Percentiles rank a stretch among this genome's conserved stretches.
phyloP scores from a whole-genome alignment of 2,329 filamentous ascomycete genomes.

The Laburnicola sp. region DNA sequence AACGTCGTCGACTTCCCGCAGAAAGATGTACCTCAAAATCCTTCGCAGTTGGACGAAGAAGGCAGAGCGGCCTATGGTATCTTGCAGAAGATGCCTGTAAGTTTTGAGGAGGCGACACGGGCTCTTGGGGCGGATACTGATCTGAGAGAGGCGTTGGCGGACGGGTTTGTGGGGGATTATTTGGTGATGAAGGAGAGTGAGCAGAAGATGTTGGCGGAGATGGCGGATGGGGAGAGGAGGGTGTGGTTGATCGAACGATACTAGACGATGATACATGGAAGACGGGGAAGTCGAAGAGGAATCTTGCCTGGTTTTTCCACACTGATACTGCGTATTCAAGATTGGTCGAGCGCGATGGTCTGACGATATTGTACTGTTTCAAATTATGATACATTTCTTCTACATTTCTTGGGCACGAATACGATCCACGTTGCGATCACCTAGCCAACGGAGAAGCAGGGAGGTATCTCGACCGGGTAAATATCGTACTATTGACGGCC shows the following conservation, averaged over 20 bases:
- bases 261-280: too few species aligned
- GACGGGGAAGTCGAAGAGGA: too few species aligned
- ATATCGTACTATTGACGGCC: too few species aligned
- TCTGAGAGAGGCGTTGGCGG: conserved; percentile 53
- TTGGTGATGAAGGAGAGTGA: conserved; percentile 63
- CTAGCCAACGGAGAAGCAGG: too few species aligned
- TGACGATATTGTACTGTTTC: too few species aligned
- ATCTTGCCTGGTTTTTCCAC: too few species aligned
- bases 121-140: conserved; percentile 55
- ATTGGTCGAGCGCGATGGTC: too few species aligned
- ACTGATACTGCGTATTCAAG: too few species aligned
- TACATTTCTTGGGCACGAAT: too few species aligned
- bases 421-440: too few species aligned
- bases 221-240: conserved; percentile 54
- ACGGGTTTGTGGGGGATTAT: conserved; percentile 60
- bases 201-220: conserved; percentile 53
- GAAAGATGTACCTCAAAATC: conserved; percentile 58
- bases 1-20: conserved; percentile 50
- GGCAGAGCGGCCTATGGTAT: conserved; percentile 60
- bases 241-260: conserved; percentile 70
- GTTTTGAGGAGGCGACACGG: conserved; percentile 58
- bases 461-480: too few species aligned
- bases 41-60: conserved; percentile 26
- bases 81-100: conserved; percentile 56
- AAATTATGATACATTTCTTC: too few species aligned